Base-by-base conservation (phyloP, 2,329 filamentous ascomycete species). In the Diaporthe batatas region DNA sequence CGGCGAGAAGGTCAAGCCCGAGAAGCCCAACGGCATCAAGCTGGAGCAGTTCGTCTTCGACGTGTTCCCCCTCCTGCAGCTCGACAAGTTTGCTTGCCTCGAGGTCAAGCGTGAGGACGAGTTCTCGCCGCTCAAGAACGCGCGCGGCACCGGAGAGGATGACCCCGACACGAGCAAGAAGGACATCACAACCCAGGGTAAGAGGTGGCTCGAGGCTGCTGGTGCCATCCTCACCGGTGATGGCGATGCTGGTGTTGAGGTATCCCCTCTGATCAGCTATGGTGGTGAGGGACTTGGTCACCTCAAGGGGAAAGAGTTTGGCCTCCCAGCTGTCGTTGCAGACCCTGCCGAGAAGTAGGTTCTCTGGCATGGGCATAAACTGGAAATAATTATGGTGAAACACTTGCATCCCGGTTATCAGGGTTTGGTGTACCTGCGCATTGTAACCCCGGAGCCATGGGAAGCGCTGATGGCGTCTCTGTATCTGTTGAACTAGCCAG, bases 1-100 rank as follows among this genome's bases (percentile, higher is more conserved):
- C 42, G 95, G 95, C 75, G 91, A 94, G 82, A 90, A 90, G 0
- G 87, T 98, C 83, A 98, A 98, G 89, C 95, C 96, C 3, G 91
- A 95, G 82, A 96, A 95, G 86, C 94, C 96, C 76, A 99, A 99
- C 81, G 96, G 96, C 77, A 95, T 99, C 89, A 99, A 99, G 88
- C 90, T 99, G 51, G 96, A 99, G 88, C 96, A 98, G 84, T 99
- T 98, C 79, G 95, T 99, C 74, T 99, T 99, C 81, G 96, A 99
- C 81, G 96, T 97, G 80, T 99, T 99, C 88, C 95, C 96, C 74
- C 89, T 96, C 87, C 87, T 97, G 68, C 86, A 92, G 23, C 90
- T 99, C 76, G 89, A 92, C 77, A 95, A 97, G 85, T 99, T 99
- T 80, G 96, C 95, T 32, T 97, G 92, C 83, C 92, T 98, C 85